phyloP scores from a whole-genome alignment of 148 eudicot species.

The Drosera capensis region DNA sequence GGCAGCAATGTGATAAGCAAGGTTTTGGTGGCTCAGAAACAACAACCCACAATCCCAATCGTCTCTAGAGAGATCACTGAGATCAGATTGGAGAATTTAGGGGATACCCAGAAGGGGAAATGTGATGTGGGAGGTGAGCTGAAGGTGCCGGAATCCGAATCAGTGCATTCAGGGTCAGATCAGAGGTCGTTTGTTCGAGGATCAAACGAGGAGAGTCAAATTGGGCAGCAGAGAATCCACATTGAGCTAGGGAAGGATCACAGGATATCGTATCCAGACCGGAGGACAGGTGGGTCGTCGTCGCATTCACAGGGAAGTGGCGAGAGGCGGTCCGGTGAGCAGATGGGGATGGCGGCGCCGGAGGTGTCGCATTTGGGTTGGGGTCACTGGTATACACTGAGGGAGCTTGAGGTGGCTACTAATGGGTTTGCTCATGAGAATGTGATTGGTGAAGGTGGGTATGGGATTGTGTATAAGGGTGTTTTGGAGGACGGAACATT shows the following conservation, averaged over 20 bases:
- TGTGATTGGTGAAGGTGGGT: conserved; percentile 7
- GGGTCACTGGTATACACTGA: conserved; percentile 72
- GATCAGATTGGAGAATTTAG: neutral
- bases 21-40: too few species aligned
- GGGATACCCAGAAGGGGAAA: too few species aligned
- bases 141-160: neutral
- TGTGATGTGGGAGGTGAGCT: neutral
- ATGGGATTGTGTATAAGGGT: conserved; percentile 8
- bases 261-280: conserved; percentile 6
- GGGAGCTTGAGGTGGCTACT: conserved; percentile 58
- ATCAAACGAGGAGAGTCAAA: conserved; percentile 11
- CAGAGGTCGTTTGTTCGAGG: neutral
- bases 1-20: conserved; percentile 7
- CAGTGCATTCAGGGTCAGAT: neutral
- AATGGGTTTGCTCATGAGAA: conserved; percentile 23
- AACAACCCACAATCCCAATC: neutral
- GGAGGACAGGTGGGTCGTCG: conserved; percentile 4
- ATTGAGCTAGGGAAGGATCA: conserved; percentile 21
- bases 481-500: conserved; percentile 4
- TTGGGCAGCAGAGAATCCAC: conserved; percentile 14
- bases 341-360: conserved; percentile 16
- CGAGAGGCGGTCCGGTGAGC: conserved; percentile 9
- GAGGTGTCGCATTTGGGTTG: conserved; percentile 73
- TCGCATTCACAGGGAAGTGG: conserved; percentile 6
- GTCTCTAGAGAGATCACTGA: conserved; percentile 4